Evolutionary conservation across 75 land plant genomes (phyloP).

Genomic region (Ceratopteris richardii): DNA sequence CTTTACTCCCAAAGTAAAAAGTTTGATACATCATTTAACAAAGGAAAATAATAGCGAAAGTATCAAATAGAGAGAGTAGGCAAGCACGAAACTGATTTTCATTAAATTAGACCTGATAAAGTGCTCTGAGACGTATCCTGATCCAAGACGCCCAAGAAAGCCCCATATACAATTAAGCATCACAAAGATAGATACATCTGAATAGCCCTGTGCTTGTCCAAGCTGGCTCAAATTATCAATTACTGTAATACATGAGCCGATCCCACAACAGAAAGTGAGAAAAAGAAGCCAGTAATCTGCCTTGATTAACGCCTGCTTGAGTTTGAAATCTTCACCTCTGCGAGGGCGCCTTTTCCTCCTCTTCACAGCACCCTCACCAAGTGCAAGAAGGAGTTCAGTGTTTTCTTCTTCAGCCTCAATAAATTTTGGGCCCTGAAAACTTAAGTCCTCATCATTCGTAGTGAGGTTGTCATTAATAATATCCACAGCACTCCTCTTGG

Average conservation of each 20-base stretch:
- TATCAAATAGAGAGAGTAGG: not conserved
- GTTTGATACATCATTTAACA: not conserved
- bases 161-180: slow-evolving; percentile 32
- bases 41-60: not conserved
- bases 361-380: slow-evolving; percentile 32
- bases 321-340: slow-evolving; percentile 38
- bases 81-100: too few relatives aligned
- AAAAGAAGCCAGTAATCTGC: slow-evolving; percentile 49
- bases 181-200: slow-evolving; percentile 33
- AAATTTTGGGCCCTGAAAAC: too few relatives aligned
- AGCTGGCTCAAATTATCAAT: slow-evolving; percentile 44
- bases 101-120: slow-evolving; percentile 32
- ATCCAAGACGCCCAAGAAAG: slow-evolving; percentile 43
- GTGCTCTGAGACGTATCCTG: slow-evolving; percentile 29
- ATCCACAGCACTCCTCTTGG: too few relatives aligned
- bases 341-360: slow-evolving; percentile 26
- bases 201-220: slow-evolving; percentile 40
- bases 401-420: slow-evolving; percentile 11
- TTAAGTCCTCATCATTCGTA: too few relatives aligned
- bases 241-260: slow-evolving; percentile 37
- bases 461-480: too few relatives aligned
- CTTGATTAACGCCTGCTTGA: slow-evolving; percentile 35
- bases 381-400: slow-evolving; percentile 17
- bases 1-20: not conserved
- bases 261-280: slow-evolving; percentile 41